Percentiles rank a stretch among this genome's conserved stretches.
phyloP scores from a whole-genome alignment of 345 rosid genomes.

The Sisymbrium altissimum region DNA sequence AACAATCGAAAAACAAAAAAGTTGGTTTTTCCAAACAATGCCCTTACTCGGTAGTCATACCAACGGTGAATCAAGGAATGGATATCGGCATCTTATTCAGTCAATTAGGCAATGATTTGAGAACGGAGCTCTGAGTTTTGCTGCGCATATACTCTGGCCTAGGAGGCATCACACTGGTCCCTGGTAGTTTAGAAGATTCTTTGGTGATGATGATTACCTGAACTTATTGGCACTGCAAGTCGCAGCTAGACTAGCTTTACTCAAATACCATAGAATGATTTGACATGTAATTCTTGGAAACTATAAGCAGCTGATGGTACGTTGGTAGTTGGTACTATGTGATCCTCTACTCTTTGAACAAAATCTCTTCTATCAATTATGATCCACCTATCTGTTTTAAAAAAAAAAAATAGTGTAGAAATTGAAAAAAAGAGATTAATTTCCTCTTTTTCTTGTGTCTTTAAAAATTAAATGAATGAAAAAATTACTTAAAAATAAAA shows the following conservation, averaged over 20 bases:
- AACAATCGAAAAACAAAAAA: slow-evolving; percentile 33
- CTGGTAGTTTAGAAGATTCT: neutral
- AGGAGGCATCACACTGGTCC: slow-evolving; percentile 5
- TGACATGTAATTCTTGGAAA: neutral
- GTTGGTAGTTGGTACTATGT: neutral
- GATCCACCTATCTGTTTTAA: too few relatives aligned
- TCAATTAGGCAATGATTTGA: slow-evolving; percentile 54
- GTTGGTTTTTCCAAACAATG: slow-evolving; percentile 65
- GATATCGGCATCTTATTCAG: slow-evolving; percentile 80
- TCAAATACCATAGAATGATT: neutral
- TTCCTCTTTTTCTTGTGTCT: too few relatives aligned
- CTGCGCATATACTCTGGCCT: neutral
- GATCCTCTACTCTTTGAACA: neutral
- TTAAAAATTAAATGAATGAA: too few relatives aligned
- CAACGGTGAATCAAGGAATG: slow-evolving; percentile 88
- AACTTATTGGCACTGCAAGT: slow-evolving; percentile 6
- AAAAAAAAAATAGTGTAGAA: too few relatives aligned
- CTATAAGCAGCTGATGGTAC: neutral
- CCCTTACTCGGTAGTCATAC: slow-evolving; percentile 67
- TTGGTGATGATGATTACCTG: slow-evolving; percentile 5
- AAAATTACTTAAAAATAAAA: too few relatives aligned
- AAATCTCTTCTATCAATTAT: neutral
- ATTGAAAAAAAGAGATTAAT: too few relatives aligned
- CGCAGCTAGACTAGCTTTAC: neutral
- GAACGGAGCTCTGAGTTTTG: slow-evolving; percentile 50